Evolutionary conservation across 768 basidiomycete species (phyloP), one percentile per base, ranked within the genome.

Genomic region (Collybiopsis confluens): DNA sequence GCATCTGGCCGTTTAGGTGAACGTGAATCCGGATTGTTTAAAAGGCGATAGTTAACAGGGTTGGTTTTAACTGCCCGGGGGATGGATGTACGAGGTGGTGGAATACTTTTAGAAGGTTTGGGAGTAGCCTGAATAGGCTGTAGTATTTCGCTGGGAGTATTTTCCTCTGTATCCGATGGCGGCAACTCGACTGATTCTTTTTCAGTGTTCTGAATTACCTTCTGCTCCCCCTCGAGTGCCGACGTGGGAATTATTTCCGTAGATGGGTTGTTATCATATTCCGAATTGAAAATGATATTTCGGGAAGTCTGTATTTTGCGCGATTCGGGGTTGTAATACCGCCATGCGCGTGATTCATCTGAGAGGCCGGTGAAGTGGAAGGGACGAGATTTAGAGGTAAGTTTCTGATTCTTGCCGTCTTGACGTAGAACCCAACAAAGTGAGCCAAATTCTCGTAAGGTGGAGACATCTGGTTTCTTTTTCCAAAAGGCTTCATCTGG

Each of bases 371-470:
- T 38, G 36, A 62, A 60, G 27, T 53, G 54, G 37, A 40, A 56
- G 37, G 27, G 37, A 20, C 38, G 49, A 10, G 55, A 26, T 21
- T 52, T 43, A 2, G 56, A 51, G 20, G 56, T 56, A 10, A 63
- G 45, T 42, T 63, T 63, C 21, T 61, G 55, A 11, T 53, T 59
- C 37, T 60, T 60, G 46, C 59, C 57, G 24, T 56, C 64, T 24
- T 61, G 36, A 10, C 26, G 50, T 8, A 52, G 50, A 18, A 60
- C 59, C 27, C 48, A 50, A 30, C 54, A 55, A 21, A 28, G 28
- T 24, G 60, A 63, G 20, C 70, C 64, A 44, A 68, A 68, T 24
- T 63, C 62, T 23, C 58, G 59, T 0, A 70, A 40, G 13, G 57
- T 30, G 2, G 58, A 52, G 8, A 71, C 41, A 36, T 67, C 55